Evolutionary conservation across 345 rosid genomes (phyloP), one percentile per base, ranked within the genome.

Genomic region (Aegle marmelos): DNA sequence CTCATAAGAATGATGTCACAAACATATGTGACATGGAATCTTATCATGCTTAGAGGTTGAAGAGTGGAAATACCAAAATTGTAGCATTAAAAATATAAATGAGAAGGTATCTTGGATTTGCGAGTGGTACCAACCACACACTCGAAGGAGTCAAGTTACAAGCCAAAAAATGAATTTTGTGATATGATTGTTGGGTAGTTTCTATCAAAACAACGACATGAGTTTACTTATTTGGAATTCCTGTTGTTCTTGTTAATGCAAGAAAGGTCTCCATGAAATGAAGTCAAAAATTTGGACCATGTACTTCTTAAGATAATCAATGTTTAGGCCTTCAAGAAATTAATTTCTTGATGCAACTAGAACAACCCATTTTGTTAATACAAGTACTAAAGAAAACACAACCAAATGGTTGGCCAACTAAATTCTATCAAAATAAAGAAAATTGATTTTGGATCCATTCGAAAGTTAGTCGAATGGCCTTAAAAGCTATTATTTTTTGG

Each of bases 221-320:
- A 58, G 61, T 67, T 68, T 37, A 70, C 57, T 14, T 6, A 22
- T 31, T 21, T 65, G 63, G 19, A 60, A 66, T 67, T 66, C 65
- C 21, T 28, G 25, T 24, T 22, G 30, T 53, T 64, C n/a, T 27
- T 54, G 59, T 30, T 21, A 73, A 19, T 60, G 50, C 8, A 54
- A 28, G 28, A 10, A 25, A 8, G 30, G 22, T 64, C 56, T 19
- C 54, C 21, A 72, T 63, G 34, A 74, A 39, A 41, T 74, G 37
- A 61, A 63, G 65, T 63, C 76, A 78, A 72, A 50, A 2, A 61
- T 39, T 60, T 60, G 63, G 33, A 78, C 70, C 76, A 45, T 28
- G 30, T 9, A 6, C 25, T 57, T 17, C 9, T 37, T 39, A 24
- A 64, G 62, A 33, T 50, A 27, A 9, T 39, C 11, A 39, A 69